Evolutionary conservation across 2,329 filamentous ascomycete species (phyloP).

Genomic region (Penicillium freii): DNA sequence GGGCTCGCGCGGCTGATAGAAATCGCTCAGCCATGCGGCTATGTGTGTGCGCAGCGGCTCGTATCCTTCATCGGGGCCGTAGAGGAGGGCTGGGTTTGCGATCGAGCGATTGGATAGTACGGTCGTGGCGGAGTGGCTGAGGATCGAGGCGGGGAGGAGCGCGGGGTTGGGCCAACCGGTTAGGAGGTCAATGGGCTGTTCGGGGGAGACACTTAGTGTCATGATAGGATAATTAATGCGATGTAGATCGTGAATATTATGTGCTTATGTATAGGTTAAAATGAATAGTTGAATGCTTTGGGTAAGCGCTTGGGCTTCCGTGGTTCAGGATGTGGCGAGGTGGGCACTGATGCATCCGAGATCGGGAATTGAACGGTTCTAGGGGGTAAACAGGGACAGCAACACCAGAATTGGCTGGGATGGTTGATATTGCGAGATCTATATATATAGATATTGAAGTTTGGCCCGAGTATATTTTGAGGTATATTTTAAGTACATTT

Average conservation of each 20-base stretch:
- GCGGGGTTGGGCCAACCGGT: constrained; percentile 51
- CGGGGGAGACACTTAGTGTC: constrained; percentile 7
- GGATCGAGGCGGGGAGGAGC: constrained; percentile 64
- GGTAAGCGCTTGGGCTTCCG: not conserved
- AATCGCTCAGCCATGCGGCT: constrained; percentile 66
- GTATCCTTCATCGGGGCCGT: constrained; percentile 76
- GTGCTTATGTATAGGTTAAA: not conserved
- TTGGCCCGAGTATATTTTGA: not conserved
- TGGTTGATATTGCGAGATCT: too few species aligned
- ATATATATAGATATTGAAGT: not conserved
- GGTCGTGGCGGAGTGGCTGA: constrained; percentile 60
- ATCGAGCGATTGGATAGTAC: constrained; percentile 61
- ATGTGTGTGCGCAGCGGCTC: constrained; percentile 66
- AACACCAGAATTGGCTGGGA: not conserved
- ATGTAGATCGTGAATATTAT: not conserved
- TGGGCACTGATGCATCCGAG: constrained; percentile 8
- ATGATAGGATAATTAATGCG: not conserved
- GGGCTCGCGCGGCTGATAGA: constrained; percentile 53
- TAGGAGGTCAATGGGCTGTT: constrained; percentile 42
- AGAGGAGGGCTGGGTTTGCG: constrained; percentile 66
- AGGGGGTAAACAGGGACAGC: not conserved
- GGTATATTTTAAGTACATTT: not conserved
- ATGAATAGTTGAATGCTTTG: not conserved
- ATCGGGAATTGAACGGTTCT: constrained; percentile 1
- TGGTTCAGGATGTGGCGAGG: not conserved